Percentiles rank a stretch among this genome's conserved stretches.
phyloP scores from a whole-genome alignment of 768 basidiomycete genomes.

The Agaricus subrufescens region DNA sequence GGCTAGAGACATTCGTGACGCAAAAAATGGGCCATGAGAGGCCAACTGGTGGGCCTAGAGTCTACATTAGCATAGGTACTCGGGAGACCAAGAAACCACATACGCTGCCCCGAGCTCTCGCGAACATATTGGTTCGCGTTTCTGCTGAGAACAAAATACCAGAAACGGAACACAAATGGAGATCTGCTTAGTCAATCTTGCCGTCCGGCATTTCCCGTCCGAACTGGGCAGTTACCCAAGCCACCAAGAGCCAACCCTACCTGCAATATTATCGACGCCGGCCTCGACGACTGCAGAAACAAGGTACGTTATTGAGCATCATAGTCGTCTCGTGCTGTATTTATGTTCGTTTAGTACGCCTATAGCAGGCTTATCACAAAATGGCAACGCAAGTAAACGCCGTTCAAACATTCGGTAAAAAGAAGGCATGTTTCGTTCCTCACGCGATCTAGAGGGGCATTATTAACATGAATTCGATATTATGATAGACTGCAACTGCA shows the following conservation, averaged over 20 bases:
- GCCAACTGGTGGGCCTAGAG: not conserved
- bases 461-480: slow-evolving; percentile 5
- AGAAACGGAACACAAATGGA: slow-evolving; percentile 13
- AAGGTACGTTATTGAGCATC: slow-evolving; percentile 25
- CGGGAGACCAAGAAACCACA: not conserved
- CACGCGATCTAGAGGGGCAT: not conserved
- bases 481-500: slow-evolving; percentile 85
- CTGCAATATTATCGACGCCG: slow-evolving; percentile 31
- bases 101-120: slow-evolving; percentile 11
- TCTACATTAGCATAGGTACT: not conserved
- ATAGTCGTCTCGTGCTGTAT: not conserved
- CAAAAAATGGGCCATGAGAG: not conserved
- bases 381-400: slow-evolving; percentile 80
- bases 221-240: slow-evolving; percentile 39
- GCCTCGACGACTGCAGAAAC: slow-evolving; percentile 40
- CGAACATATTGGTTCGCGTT: slow-evolving; percentile 14
- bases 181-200: slow-evolving; percentile 28
- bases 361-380: slow-evolving; percentile 30
- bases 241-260: slow-evolving; percentile 26
- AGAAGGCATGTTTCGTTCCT: slow-evolving; percentile 65
- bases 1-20: not conserved
- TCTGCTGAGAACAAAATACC: slow-evolving; percentile 14
- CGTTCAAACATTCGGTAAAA: slow-evolving; percentile 99
- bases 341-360: slow-evolving; percentile 20
- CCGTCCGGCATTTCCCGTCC: slow-evolving; percentile 23